These are phyloP conservation scores for Sanguinoderma infundibulare DNA, from an alignment of 1,284 basidiomycete species.

Conservation along the genomic window DNA sequence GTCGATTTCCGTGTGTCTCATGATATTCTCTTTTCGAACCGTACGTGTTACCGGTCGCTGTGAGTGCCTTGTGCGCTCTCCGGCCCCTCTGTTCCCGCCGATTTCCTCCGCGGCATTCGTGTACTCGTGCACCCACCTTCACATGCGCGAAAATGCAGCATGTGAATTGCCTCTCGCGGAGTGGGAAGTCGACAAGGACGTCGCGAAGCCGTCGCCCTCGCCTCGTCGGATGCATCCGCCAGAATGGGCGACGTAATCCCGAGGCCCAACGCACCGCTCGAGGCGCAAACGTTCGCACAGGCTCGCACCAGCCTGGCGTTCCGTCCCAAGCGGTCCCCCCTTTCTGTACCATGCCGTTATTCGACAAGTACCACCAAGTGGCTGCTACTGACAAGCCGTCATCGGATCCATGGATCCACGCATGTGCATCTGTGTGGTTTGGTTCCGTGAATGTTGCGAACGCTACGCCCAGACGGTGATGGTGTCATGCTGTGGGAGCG, in stretches of 20 bases:
- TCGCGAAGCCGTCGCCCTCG: not conserved
- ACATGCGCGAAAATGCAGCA: not conserved
- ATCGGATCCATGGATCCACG: no score
- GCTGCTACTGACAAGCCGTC: not conserved
- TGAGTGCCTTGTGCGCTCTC: not conserved
- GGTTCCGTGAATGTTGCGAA: not conserved
- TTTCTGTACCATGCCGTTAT: not conserved
- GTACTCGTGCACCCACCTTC: not conserved
- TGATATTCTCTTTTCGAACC: not conserved
- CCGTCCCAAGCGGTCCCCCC: constrained; percentile 2
- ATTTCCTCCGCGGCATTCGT: constrained; percentile 9
- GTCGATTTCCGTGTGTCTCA: not conserved
- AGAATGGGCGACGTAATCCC: constrained; percentile 2
- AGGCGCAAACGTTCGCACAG: not conserved
- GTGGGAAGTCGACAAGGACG: not conserved
- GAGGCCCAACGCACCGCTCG: not conserved
- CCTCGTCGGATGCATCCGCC: not conserved
- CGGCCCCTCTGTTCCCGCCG: not conserved
- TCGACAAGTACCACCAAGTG: not conserved
- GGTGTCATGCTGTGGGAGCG: not conserved
- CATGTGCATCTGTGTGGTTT: no score
- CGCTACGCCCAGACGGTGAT: not conserved
- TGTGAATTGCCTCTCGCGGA: constrained; percentile 8
- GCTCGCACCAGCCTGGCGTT: not conserved
- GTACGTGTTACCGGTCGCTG: constrained; percentile 2